Evolutionary conservation across 2,329 filamentous ascomycete species (phyloP).

Genomic region (Chaetoscypha palmicola): DNA sequence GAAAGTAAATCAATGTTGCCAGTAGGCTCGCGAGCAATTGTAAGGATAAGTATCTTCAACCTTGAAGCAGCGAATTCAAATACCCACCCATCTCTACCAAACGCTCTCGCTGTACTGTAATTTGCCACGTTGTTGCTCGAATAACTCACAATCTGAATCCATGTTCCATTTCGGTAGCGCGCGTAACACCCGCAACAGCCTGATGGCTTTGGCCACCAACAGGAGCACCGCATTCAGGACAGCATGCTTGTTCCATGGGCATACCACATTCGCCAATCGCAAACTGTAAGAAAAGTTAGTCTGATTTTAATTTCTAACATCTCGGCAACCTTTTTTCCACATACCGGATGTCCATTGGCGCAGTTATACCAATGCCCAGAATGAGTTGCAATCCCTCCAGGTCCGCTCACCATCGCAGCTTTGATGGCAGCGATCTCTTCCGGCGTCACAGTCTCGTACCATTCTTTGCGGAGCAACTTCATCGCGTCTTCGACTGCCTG

Average conservation of each 20-base stretch:
- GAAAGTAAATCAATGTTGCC: too few species aligned
- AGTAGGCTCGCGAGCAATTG: too few species aligned
- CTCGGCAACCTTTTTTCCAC: too few species aligned
- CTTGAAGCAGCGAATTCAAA: too few species aligned
- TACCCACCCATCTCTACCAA: too few species aligned
- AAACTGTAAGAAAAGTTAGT: constrained; percentile 34
- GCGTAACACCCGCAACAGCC: constrained; percentile 42
- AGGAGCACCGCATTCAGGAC: constrained; percentile 51
- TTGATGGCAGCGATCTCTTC: constrained; percentile 40
- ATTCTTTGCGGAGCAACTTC: constrained; percentile 29
- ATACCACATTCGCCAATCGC: constrained; percentile 60
- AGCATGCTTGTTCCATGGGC: constrained; percentile 52
- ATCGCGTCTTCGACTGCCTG: constrained; percentile 27
- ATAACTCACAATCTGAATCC: too few species aligned
- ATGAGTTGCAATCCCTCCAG: constrained; percentile 34
- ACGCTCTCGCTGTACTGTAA: too few species aligned
- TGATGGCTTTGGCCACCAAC: constrained; percentile 49
- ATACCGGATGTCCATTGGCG: constrained; percentile 42
- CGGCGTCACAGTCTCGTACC: constrained; percentile 36
- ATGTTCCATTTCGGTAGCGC: constrained; percentile 30
- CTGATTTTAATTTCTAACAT: constrained; percentile 25
- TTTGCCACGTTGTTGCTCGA: too few species aligned
- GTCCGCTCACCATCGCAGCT: constrained; percentile 40
- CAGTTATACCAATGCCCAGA: constrained; percentile 57
- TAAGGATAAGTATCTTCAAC: too few species aligned